Conservation (phyloP, 2,329 filamentous ascomycete genomes). For the Massarina eburnea region DNA sequence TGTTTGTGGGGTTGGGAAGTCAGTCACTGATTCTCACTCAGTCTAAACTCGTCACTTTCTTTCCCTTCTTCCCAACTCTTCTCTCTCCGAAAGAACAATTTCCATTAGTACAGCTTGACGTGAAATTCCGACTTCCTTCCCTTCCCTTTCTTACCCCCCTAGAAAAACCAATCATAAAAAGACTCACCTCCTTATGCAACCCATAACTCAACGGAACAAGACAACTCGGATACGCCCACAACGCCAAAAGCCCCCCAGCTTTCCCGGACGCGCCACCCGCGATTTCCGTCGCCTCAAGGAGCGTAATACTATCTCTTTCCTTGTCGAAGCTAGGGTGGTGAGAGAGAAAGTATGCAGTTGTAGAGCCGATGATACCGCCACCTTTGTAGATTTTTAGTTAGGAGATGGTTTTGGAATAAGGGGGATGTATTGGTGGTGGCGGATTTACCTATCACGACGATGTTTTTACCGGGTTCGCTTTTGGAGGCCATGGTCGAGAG, state of each 20-base stretch:
- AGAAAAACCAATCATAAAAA: not conserved
- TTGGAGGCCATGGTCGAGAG: slow-evolving; percentile 28
- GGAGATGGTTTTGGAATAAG: not conserved
- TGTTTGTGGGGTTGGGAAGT: too few species aligned
- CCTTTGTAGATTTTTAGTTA: slow-evolving; percentile 51
- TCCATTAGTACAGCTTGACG: not conserved
- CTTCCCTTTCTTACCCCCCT: not conserved
- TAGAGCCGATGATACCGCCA: slow-evolving; percentile 89
- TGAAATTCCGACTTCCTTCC: too few species aligned
- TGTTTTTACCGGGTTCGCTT: slow-evolving; percentile 31
- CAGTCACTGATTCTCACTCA: too few species aligned
- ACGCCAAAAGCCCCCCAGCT: slow-evolving; percentile 83
- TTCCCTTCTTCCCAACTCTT: not conserved
- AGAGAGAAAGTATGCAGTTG: slow-evolving; percentile 87
- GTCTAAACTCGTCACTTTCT: too few species aligned
- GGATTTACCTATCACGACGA: slow-evolving; percentile 39
- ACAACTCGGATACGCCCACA: slow-evolving; percentile 86
- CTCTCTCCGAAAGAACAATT: not conserved
- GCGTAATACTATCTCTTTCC: slow-evolving; percentile 72
- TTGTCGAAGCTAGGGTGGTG: slow-evolving; percentile 81
- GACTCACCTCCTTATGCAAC: slow-evolving; percentile 67
- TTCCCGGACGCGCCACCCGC: slow-evolving; percentile 94
- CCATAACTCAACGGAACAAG: slow-evolving; percentile 85
- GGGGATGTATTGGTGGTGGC: not conserved
- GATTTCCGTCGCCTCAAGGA: slow-evolving; percentile 83